phyloP scores from a whole-genome alignment of 495 filamentous ascomycete species.

The Penicillium psychrofluorescens region DNA sequence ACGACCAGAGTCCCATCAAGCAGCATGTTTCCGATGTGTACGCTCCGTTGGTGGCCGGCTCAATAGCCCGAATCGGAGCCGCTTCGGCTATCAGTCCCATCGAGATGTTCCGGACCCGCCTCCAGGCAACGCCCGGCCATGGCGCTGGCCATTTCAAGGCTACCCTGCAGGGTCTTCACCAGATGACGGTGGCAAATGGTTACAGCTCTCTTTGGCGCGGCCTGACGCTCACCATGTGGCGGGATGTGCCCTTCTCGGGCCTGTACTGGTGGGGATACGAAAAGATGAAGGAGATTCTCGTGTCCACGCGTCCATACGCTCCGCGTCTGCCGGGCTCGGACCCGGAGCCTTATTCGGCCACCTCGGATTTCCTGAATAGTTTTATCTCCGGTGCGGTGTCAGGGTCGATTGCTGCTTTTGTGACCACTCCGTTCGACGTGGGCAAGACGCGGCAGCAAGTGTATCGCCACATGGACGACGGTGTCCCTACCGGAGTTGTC shows the following conservation, averaged over 20 bases:
- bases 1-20: slow-evolving; percentile 59
- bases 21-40: slow-evolving; percentile 53
- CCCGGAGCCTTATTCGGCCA: slow-evolving; percentile 3
- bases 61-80: slow-evolving; percentile 68
- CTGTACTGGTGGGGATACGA: slow-evolving; percentile 99
- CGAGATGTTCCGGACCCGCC: slow-evolving; percentile 89
- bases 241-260: slow-evolving; percentile 93
- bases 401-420: slow-evolving; percentile 76
- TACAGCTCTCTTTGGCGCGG: slow-evolving; percentile 88
- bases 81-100: slow-evolving; percentile 82
- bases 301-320: slow-evolving; percentile 50
- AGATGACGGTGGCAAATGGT: slow-evolving; percentile 72
- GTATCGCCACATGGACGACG: slow-evolving; percentile 47
- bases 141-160: slow-evolving; percentile 59
- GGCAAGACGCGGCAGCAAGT: slow-evolving; percentile 94
- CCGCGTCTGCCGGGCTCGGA: slow-evolving; percentile 7
- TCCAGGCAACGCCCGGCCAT: slow-evolving; percentile 63
- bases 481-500: slow-evolving; percentile 12
- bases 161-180: slow-evolving; percentile 64
- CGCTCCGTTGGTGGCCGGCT: slow-evolving; percentile 73
- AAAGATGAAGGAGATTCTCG: slow-evolving; percentile 58
- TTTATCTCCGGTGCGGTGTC: slow-evolving; percentile 80
- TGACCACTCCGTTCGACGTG: slow-evolving; percentile 95
- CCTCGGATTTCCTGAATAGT: slow-evolving; percentile 64
- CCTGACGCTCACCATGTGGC: slow-evolving; percentile 85